Evolutionary conservation across 306 rosid species (phyloP).

Genomic region (Gastrolobium villosum): DNA sequence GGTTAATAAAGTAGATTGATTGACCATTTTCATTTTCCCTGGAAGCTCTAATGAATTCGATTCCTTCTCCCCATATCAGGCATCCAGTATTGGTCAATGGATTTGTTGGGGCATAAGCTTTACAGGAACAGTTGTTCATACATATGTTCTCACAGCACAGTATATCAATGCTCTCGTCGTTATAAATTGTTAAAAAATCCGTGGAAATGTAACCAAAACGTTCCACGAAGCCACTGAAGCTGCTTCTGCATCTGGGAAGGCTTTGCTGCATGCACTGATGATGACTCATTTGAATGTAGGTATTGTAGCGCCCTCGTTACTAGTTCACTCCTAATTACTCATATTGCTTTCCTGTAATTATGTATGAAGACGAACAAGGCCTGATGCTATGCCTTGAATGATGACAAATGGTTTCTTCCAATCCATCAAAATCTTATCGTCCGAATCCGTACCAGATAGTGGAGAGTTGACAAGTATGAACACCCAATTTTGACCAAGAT

Average conservation of each 20-base stretch:
- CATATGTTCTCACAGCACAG: constrained; percentile 39
- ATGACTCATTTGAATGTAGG: constrained; percentile 13
- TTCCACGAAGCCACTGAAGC: neutral
- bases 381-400: no score
- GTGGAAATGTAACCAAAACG: neutral
- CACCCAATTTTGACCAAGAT: no score
- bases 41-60: neutral
- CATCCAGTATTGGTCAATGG: constrained; percentile 14
- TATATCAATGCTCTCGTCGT: neutral
- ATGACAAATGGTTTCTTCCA: no score
- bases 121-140: constrained; percentile 36
- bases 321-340: no score
- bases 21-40: neutral
- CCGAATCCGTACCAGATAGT: no score
- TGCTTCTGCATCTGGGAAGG: neutral
- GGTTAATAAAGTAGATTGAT: constrained; percentile 6
- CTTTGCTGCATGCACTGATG: neutral
- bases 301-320: neutral
- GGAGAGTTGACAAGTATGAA: no score
- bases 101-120: constrained; percentile 20
- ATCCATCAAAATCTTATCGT: no score
- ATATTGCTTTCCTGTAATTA: no score
- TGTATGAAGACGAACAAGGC: no score
- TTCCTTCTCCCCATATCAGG: constrained; percentile 40
- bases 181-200: no score